Conservation (phyloP, 2,329 filamentous ascomycete genomes). For the Cucurbitaria berberidis region DNA sequence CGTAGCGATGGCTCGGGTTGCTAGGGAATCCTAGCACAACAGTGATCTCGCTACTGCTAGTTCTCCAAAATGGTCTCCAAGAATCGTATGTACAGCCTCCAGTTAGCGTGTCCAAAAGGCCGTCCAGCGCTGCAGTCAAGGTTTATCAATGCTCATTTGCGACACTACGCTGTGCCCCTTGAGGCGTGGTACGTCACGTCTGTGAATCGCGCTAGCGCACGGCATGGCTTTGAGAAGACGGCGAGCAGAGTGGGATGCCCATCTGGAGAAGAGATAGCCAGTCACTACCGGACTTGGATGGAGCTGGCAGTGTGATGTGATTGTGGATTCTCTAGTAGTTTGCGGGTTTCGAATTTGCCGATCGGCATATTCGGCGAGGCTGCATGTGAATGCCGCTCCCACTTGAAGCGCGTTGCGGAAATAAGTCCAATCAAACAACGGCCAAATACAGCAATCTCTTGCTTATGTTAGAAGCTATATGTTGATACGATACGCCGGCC, state of each 20-base stretch:
- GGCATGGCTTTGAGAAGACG: no score
- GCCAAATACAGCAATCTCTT: background rate
- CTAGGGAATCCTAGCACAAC: background rate
- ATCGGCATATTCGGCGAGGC: background rate
- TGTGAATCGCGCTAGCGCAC: background rate
- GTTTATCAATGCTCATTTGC: conserved; percentile 1
- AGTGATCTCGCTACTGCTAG: background rate
- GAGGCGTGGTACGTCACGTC: background rate
- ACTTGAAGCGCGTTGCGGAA: background rate
- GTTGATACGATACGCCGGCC: no score
- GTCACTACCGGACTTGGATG: background rate
- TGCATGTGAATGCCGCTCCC: background rate
- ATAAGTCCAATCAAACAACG: background rate
- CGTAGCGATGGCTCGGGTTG: background rate
- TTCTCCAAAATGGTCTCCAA: background rate
- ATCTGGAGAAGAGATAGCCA: background rate
- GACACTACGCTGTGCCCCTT: background rate
- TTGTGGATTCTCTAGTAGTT: background rate
- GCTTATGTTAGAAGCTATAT: conserved; percentile 1
- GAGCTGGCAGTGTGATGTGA: no score
- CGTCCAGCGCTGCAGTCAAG: conserved; percentile 1
- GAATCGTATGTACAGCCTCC: background rate
- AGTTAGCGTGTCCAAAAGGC: background rate
- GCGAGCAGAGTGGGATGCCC: background rate
- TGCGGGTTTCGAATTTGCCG: background rate